Percentiles rank a stretch among this genome's conserved stretches.
Evolutionary conservation across 768 basidiomycete genomes (phyloP).

Genomic region (Pleurotus citrinopileatus): DNA sequence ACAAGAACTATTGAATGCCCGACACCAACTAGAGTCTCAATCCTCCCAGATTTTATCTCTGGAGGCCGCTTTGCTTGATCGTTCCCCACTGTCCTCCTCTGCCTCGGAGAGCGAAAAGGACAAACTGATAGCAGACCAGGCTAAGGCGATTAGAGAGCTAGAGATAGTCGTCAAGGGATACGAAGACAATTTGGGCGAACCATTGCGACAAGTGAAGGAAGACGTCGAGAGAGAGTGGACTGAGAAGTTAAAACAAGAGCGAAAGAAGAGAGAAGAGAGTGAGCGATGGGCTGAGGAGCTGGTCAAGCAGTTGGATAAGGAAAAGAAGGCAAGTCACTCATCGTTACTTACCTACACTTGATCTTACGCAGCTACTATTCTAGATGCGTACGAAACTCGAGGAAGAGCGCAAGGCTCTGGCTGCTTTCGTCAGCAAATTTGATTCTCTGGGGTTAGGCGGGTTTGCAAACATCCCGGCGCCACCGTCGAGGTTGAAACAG

Average conservation of each 20-base stretch:
- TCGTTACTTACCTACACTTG: constrained; percentile 6
- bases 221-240: constrained; percentile 77
- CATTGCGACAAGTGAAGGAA: constrained; percentile 60
- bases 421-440: constrained; percentile 80
- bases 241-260: constrained; percentile 56
- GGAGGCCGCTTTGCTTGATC: constrained; percentile 70
- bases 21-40: constrained; percentile 77
- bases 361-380: background rate
- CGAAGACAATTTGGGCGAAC: constrained; percentile 71
- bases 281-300: constrained; percentile 74
- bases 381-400: constrained; percentile 64
- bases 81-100: constrained; percentile 62
- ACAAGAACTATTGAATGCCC: constrained; percentile 80
- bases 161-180: constrained; percentile 70
- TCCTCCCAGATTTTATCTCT: constrained; percentile 81
- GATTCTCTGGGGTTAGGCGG: constrained; percentile 62
- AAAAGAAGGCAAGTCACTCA: constrained; percentile 55
- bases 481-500: constrained; percentile 40
- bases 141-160: constrained; percentile 73
- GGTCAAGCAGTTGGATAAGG: constrained; percentile 73
- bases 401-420: constrained; percentile 73
- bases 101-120: constrained; percentile 76
- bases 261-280: constrained; percentile 59
- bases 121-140: constrained; percentile 67
- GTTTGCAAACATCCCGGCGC: constrained; percentile 23